A percentile compares a stretch with the other conserved stretches of the same genome.
phyloP scores from a whole-genome alignment of 257 asterid species.

The Knoxia roxburghii region DNA sequence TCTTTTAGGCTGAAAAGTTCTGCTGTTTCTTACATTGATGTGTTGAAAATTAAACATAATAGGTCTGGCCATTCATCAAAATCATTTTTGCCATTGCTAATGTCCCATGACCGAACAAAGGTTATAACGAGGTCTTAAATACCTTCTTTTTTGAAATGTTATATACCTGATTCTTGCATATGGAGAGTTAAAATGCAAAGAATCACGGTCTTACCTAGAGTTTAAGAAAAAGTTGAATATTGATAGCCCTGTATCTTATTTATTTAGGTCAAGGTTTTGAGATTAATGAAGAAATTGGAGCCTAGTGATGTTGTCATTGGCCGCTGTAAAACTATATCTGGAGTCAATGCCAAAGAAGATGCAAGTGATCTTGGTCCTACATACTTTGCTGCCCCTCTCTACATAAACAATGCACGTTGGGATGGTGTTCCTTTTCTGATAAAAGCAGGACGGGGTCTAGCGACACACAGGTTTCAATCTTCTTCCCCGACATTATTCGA shows the following conservation, averaged over 20 bases:
- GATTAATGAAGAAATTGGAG: constrained; percentile 40
- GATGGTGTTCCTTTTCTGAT: constrained; percentile 49
- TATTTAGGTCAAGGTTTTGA: constrained; percentile 43
- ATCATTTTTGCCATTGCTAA: not conserved
- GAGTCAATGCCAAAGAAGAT: constrained; percentile 15
- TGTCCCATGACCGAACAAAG: not conserved
- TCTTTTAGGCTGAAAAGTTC: not conserved
- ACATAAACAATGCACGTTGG: constrained; percentile 51
- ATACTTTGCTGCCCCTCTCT: constrained; percentile 42
- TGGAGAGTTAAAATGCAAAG: not conserved
- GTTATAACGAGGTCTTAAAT: not conserved
- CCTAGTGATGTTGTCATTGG: constrained; percentile 41
- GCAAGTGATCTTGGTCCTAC: constrained; percentile 24
- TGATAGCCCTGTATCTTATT: not conserved
- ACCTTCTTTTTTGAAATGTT: too few relatives aligned
- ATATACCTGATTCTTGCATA: not conserved
- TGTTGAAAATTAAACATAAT: not conserved
- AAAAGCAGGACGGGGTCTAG: constrained; percentile 45
- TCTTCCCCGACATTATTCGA: not conserved
- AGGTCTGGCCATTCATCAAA: not conserved
- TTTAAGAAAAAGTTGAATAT: too few relatives aligned
- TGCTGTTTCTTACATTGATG: not conserved
- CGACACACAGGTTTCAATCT: constrained; percentile 27
- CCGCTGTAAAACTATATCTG: constrained; percentile 17
- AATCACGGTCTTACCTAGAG: not conserved